Evolutionary conservation across 2,329 filamentous ascomycete species (phyloP).

Genomic region (Colletotrichum lupini): DNA sequence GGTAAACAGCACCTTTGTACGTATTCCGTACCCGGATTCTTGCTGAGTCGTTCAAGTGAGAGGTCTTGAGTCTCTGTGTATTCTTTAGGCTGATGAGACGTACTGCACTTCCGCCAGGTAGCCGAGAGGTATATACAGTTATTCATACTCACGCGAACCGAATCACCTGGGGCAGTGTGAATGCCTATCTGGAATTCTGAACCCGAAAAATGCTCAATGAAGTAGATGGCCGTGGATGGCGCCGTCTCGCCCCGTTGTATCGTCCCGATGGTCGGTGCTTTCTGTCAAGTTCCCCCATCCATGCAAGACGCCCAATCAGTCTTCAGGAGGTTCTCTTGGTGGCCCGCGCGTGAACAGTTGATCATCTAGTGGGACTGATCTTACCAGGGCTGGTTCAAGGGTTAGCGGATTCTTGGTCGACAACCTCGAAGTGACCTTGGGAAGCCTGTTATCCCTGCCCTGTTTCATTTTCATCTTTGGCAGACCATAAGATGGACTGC

Average conservation of each 20-base stretch:
- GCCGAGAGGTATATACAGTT: background rate
- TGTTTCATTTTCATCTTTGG: conserved; percentile 34
- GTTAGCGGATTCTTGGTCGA: background rate
- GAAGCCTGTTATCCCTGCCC: conserved; percentile 22
- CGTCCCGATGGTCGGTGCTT: conserved; percentile 25
- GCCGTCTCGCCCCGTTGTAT: conserved; percentile 9
- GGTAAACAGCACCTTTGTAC: background rate
- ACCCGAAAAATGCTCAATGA: background rate
- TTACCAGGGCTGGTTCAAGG: conserved; percentile 9
- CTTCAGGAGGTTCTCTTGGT: conserved; percentile 15
- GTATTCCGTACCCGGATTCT: background rate
- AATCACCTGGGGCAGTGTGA: background rate
- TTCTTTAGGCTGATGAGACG: background rate
- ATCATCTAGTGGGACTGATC: conserved; percentile 11
- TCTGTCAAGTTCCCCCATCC: conserved; percentile 27
- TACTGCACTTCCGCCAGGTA: background rate
- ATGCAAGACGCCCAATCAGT: conserved; percentile 22
- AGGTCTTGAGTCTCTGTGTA: background rate
- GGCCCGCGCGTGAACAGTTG: conserved; percentile 28
- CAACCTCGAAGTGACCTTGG: background rate
- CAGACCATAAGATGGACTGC: conserved; percentile 12
- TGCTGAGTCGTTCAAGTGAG: background rate
- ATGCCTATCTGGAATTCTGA: background rate
- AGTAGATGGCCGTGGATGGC: background rate
- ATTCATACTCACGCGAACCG: background rate